Evolutionary conservation across 202 grass and related monocot genomes (phyloP).

Genomic region (Alloteropsis angusta): DNA sequence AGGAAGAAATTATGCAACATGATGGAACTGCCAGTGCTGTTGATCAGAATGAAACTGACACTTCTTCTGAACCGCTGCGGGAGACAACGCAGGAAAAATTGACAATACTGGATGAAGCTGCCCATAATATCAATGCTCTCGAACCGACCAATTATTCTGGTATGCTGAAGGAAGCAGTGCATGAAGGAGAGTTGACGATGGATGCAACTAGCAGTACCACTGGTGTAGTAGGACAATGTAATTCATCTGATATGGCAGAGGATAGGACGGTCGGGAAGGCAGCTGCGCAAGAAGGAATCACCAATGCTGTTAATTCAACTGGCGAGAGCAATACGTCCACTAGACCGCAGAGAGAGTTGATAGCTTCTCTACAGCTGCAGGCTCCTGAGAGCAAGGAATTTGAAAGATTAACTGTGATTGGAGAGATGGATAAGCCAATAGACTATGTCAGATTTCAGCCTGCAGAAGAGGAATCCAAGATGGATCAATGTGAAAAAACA

Average conservation of each 20-base stretch:
- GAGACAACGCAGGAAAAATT: slow-evolving; percentile 7
- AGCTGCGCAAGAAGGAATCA: not conserved
- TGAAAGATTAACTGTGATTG: slow-evolving; percentile 3
- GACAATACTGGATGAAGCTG: not conserved
- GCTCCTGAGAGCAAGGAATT: slow-evolving; percentile 4
- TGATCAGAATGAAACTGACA: not conserved
- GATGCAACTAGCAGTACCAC: not conserved
- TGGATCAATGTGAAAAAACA: not conserved
- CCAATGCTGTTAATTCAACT: slow-evolving; percentile 4
- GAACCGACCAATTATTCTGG: not conserved
- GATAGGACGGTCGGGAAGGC: not conserved
- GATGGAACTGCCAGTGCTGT: not conserved
- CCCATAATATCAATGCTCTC: not conserved
- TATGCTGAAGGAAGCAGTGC: slow-evolving; percentile 4
- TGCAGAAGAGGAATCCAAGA: slow-evolving; percentile 5
- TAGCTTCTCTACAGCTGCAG: not conserved
- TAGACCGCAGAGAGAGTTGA: slow-evolving; percentile 13
- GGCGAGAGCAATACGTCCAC: not conserved
- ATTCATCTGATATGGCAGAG: not conserved
- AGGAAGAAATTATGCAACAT: not conserved
- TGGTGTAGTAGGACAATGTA: not conserved
- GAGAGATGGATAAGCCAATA: slow-evolving; percentile 16
- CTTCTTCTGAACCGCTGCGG: not conserved
- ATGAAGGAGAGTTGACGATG: slow-evolving; percentile 6
- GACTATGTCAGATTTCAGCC: slow-evolving; percentile 16